Evolutionary conservation across 768 basidiomycete species (phyloP).

Genomic region (Atractiella rhizophila): DNA sequence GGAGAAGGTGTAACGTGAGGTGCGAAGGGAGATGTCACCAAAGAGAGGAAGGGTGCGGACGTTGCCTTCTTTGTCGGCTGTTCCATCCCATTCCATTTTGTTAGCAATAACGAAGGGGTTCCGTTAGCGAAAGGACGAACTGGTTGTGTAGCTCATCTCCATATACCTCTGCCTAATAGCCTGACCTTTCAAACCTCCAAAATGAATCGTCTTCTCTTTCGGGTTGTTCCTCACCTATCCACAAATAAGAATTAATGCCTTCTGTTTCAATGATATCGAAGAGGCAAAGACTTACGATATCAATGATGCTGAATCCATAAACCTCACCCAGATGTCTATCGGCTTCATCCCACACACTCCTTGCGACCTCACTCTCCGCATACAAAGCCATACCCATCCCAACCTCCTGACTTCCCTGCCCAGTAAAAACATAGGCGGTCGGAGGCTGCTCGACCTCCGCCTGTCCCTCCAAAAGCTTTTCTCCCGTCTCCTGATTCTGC

Average conservation of each 20-base stretch:
- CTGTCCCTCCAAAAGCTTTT: constrained; percentile 74
- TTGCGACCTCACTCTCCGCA: constrained; percentile 69
- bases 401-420: constrained; percentile 89
- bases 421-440: constrained; percentile 92
- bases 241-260: background rate
- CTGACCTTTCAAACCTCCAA: constrained; percentile 97
- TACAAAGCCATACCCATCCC: constrained; percentile 99
- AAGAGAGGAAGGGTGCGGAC: constrained; percentile 91
- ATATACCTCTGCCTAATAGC: constrained; percentile 97
- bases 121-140: constrained; percentile 17
- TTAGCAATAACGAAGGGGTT: background rate
- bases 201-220: constrained; percentile 92
- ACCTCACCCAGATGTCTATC: constrained; percentile 78
- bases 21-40: constrained; percentile 78
- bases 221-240: constrained; percentile 34
- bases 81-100: background rate
- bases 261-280: no score
- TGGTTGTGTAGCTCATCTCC: constrained; percentile 94
- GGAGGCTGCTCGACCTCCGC: constrained; percentile 76
- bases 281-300: constrained; percentile 45
- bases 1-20: constrained; percentile 92
- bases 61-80: constrained; percentile 65
- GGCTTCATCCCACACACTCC: constrained; percentile 89
- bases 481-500: constrained; percentile 43
- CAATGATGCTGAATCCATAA: constrained; percentile 94